These are phyloP conservation scores for Penicillium fuscoglaucum DNA, from an alignment of 2,329 filamentous ascomycete genomes.

Conservation along the genomic window DNA sequence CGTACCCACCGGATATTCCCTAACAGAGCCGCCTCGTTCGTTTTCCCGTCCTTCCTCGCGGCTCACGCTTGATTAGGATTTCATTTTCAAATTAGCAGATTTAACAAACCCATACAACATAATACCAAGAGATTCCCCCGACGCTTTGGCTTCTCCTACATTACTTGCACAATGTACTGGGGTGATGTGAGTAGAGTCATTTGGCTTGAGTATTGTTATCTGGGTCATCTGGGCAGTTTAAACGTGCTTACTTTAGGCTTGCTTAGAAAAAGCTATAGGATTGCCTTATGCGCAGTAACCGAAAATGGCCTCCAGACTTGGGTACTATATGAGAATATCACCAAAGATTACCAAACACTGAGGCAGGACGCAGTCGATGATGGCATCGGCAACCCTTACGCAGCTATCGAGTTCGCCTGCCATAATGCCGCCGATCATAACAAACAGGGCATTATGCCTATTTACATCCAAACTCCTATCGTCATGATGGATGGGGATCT, in stretches of 20 bases:
- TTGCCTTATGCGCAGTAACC: no score
- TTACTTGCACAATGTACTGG: not conserved
- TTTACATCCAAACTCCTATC: no score
- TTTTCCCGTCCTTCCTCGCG: not conserved
- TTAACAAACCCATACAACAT: not conserved
- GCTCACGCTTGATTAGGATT: not conserved
- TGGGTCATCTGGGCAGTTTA: not conserved
- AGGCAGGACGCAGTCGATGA: no score
- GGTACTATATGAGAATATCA: no score
- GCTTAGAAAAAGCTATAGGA: not conserved
- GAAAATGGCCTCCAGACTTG: no score
- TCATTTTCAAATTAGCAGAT: not conserved
- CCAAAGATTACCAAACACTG: no score
- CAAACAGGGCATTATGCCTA: no score
- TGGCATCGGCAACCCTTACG: no score
- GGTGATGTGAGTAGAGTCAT: not conserved
- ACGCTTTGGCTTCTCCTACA: not conserved
- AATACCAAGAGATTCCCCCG: not conserved
- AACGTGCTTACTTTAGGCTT: not conserved
- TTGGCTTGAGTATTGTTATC: not conserved
- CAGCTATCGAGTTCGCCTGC: no score
- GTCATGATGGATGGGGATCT: no score
- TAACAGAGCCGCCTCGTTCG: not conserved
- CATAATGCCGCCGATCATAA: no score
- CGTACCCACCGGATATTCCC: not conserved